These are phyloP conservation scores for Claviceps sp. DNA, from an alignment of 2,329 filamentous ascomycete genomes.

Conservation along the genomic window DNA sequence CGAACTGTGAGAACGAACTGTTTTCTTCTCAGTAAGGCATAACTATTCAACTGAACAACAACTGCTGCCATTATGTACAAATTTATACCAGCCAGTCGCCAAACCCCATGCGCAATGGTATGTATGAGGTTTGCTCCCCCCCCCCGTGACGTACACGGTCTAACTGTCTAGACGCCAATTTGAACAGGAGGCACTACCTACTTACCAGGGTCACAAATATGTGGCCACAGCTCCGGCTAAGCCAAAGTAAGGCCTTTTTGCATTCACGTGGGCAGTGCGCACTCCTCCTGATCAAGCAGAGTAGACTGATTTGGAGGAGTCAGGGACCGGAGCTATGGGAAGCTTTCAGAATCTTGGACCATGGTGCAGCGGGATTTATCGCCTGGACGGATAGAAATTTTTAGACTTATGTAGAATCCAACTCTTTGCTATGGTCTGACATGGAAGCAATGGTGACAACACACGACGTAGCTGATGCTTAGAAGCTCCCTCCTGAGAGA, in stretches of 20 bases:
- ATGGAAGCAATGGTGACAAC: not conserved
- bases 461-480: not conserved
- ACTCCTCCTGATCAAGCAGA: not conserved
- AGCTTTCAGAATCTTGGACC: not conserved
- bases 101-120: not conserved
- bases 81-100: not conserved
- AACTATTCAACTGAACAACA: not conserved
- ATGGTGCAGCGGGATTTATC: not conserved
- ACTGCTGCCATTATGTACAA: not conserved
- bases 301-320: not conserved
- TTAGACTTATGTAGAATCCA: not conserved
- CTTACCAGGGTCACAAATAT: not conserved
- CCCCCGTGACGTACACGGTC: constrained; percentile 1
- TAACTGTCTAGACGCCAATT: constrained; percentile 2
- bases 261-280: constrained; percentile 2
- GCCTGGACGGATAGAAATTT: not conserved
- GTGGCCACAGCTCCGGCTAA: not conserved
- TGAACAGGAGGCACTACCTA: not conserved
- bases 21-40: no score
- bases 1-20: not conserved
- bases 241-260: constrained; percentile 1
- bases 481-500: not conserved
- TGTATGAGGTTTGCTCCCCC: not conserved
- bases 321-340: not conserved
- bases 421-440: not conserved